phyloP scores from a whole-genome alignment of 2,329 filamentous ascomycete genomes.

The Pestalotiopsis fici region DNA sequence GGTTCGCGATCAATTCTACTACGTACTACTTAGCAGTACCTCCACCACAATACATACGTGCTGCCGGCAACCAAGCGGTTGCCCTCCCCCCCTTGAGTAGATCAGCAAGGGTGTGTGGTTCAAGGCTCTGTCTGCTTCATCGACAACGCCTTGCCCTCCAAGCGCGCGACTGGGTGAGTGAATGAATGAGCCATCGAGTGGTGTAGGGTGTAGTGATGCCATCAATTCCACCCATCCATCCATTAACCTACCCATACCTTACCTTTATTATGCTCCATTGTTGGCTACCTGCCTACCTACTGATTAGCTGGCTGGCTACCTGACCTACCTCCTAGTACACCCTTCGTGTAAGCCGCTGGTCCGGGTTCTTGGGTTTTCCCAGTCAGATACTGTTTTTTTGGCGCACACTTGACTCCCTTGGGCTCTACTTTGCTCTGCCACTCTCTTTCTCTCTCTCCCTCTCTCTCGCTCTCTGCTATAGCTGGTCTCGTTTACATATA shows the following conservation, averaged over 20 bases:
- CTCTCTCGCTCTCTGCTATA: conserved; percentile 28
- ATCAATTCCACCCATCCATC: neutral
- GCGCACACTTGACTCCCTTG: conserved; percentile 23
- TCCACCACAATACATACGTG: neutral
- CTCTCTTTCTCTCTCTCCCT: too few species aligned
- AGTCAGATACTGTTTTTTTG: conserved; percentile 14
- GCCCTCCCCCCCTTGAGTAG: neutral
- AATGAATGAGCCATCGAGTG: neutral
- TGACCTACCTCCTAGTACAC: neutral
- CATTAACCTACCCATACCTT: conserved; percentile 2
- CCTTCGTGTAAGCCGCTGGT: conserved; percentile 11
- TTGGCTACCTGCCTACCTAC: conserved; percentile 21
- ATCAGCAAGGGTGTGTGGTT: neutral
- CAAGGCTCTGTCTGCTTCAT: conserved; percentile 2
- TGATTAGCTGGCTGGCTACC: conserved; percentile 15
- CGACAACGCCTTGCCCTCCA: neutral
- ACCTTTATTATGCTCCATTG: conserved; percentile 22
- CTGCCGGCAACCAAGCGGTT: neutral
- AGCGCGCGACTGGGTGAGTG: neutral
- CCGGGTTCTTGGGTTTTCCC: neutral
- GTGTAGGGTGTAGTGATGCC: neutral
- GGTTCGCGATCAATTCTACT: neutral
- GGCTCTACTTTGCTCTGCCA: conserved; percentile 14
- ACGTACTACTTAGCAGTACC: neutral
- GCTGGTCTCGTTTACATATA: conserved; percentile 31